These are phyloP conservation scores for Gliomastix tumulicola DNA, from an alignment of 2,329 filamentous ascomycete species.

Conservation along the genomic window DNA sequence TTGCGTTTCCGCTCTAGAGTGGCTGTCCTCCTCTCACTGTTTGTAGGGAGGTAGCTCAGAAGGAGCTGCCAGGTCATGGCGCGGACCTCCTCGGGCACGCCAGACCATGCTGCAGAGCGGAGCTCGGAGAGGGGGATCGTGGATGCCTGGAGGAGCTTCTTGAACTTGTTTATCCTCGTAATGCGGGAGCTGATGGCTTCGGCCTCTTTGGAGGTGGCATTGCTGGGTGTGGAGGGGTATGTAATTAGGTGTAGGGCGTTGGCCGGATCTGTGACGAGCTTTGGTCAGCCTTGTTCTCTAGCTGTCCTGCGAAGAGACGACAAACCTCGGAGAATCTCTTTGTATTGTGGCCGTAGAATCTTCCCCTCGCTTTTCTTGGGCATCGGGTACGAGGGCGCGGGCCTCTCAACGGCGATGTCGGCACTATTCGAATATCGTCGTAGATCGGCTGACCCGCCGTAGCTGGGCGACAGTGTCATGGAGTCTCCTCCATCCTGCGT, in stretches of 20 bases:
- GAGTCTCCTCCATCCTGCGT: slow-evolving; percentile 26
- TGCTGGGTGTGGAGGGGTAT: slow-evolving; percentile 67
- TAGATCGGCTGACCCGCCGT: slow-evolving; percentile 25
- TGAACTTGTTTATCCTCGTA: slow-evolving; percentile 97
- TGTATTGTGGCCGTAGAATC: slow-evolving; percentile 93
- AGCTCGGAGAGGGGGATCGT: slow-evolving; percentile 82
- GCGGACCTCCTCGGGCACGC: slow-evolving; percentile 87
- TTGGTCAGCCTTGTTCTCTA: background rate
- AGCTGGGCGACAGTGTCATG: slow-evolving; percentile 22
- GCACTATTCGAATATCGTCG: slow-evolving; percentile 74
- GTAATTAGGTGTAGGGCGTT: slow-evolving; percentile 93
- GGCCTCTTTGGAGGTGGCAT: slow-evolving; percentile 73
- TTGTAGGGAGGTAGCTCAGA: slow-evolving; percentile 93
- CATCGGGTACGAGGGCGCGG: slow-evolving; percentile 74
- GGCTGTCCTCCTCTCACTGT: slow-evolving; percentile 82
- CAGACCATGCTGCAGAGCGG: slow-evolving; percentile 84
- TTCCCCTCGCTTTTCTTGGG: slow-evolving; percentile 89
- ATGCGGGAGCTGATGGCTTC: slow-evolving; percentile 84
- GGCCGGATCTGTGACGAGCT: slow-evolving; percentile 55
- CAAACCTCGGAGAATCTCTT: slow-evolving; percentile 77
- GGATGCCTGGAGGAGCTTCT: slow-evolving; percentile 86
- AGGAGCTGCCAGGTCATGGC: slow-evolving; percentile 99
- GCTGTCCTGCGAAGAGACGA: too few relatives aligned
- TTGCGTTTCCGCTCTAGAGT: slow-evolving; percentile 91
- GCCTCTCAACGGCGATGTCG: slow-evolving; percentile 89